Base-by-base conservation (phyloP, 805 yeast genomes). In the Candida wancherniae region DNA sequence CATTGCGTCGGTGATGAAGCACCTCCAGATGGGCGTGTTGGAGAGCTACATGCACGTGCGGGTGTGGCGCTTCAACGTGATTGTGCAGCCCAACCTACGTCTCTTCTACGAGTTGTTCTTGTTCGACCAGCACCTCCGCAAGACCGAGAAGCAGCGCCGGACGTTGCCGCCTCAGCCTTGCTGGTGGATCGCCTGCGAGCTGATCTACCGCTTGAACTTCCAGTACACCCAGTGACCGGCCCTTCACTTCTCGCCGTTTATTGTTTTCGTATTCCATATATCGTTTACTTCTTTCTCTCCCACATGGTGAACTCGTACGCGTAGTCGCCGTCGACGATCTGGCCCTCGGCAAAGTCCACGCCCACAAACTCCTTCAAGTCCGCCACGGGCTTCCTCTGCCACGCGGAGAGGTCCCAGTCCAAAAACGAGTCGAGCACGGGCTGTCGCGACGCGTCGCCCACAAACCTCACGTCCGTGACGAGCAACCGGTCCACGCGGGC, bases 351-450 rank as follows among this genome's bases (percentile, higher is more conserved):
- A 18, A 60, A 50, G 0, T 50, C 49, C 3, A 45, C 53, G 45
- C 67, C 72, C 1, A 67, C 55, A 24, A 61, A 65, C 11, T 52
- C 43, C 21, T 51, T 45, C 28, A 83, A 58, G 4, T 55, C 66
- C 0, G 41, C 36, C 3, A 48, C 40, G 3, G 60, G 37, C 34
- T 49, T 55, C 40, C 62, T 61, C 3, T 32, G 35, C 72, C 82
- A 71, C 1, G 31, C 37, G 9, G 41, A 22, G 22, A 39, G 34
- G 19, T 41, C 44, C 47, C 47, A 58, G 18, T 71, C 57, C 37
- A 88, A 68, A 45, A 73, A 83, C 1, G 94, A 76, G 57, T 88
- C 97, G 68, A 87, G 74, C 10, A 68, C 71, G 4, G 77, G 58
- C 3, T 45, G 44, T 8, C 49, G 48, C 4, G 53, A 45, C n/a